Conservation (phyloP, 2,329 filamentous ascomycete genomes). For the Ophiostoma angusticollis region DNA sequence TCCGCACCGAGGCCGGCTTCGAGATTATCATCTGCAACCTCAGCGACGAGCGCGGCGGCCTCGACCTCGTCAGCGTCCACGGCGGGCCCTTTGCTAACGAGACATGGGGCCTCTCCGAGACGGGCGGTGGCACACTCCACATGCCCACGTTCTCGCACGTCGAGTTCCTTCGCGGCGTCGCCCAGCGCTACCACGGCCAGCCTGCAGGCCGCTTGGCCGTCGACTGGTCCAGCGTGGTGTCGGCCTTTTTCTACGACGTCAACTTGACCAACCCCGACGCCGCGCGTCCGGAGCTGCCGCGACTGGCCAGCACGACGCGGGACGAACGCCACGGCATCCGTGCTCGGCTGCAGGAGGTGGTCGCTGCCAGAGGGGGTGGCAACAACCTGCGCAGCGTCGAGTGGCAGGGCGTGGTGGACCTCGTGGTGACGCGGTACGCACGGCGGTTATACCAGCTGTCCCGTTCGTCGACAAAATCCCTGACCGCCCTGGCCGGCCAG, state of each 20-base stretch:
- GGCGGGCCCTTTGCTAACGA: slow-evolving; percentile 9
- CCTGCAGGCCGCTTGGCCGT: slow-evolving; percentile 28
- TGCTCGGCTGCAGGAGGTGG: slow-evolving; percentile 20
- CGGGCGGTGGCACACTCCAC: too few species aligned
- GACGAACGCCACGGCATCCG: slow-evolving; percentile 16
- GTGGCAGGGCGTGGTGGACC: slow-evolving; percentile 57
- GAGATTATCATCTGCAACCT: slow-evolving; percentile 60
- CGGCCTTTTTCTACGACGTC: slow-evolving; percentile 36
- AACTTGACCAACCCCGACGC: slow-evolving; percentile 33
- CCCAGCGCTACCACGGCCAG: slow-evolving; percentile 33
- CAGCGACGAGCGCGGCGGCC: slow-evolving; percentile 20
- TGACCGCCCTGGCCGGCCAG: slow-evolving; percentile 25
- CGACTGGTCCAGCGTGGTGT: slow-evolving; percentile 39
- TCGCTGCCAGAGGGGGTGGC: slow-evolving; percentile 16
- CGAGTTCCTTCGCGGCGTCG: slow-evolving; percentile 28
- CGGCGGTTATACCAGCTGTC: slow-evolving; percentile 35
- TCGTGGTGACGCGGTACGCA: slow-evolving; percentile 51
- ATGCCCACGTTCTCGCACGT: slow-evolving; percentile 1
- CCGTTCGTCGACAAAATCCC: slow-evolving; percentile 18
- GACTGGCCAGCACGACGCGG: slow-evolving; percentile 14
- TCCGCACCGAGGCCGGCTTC: slow-evolving; percentile 58
- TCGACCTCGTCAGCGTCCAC: slow-evolving; percentile 24
- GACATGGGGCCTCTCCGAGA: slow-evolving; percentile 15
- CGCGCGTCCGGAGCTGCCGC: slow-evolving; percentile 15
- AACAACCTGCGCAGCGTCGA: slow-evolving; percentile 29